These are phyloP conservation scores for Talaromyces verruculosus DNA, from an alignment of 2,329 filamentous ascomycete genomes.

Conservation along the genomic window DNA sequence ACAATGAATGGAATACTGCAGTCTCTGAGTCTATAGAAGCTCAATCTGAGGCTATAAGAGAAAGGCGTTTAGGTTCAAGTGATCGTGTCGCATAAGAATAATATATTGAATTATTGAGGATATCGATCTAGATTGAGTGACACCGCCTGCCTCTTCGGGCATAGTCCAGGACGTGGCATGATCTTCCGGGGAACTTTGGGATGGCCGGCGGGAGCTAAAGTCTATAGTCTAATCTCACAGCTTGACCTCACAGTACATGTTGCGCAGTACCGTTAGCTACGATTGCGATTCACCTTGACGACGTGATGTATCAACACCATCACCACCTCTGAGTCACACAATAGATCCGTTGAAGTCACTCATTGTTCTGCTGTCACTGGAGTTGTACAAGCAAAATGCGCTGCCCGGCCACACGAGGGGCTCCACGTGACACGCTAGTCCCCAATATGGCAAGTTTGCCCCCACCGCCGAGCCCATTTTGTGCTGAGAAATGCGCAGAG, in stretches of 20 bases:
- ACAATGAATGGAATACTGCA: background rate
- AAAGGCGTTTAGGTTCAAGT: background rate
- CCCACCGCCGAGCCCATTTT: slow-evolving; percentile 20
- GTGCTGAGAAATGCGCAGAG: slow-evolving; percentile 32
- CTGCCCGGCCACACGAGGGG: slow-evolving; percentile 18
- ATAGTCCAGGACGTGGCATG: slow-evolving; percentile 1
- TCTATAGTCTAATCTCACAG: background rate
- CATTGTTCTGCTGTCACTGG: background rate
- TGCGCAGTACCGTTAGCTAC: background rate
- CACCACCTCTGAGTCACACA: background rate
- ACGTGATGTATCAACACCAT: too few species aligned
- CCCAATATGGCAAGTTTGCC: slow-evolving; percentile 20
- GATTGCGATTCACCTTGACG: background rate
- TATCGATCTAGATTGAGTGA: background rate
- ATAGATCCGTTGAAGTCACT: background rate
- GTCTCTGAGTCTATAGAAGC: background rate
- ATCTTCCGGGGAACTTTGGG: slow-evolving; percentile 18
- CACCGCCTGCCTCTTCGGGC: slow-evolving; percentile 3
- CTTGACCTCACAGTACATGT: background rate
- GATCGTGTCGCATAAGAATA: background rate
- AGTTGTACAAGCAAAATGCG: slow-evolving; percentile 4
- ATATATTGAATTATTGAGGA: background rate
- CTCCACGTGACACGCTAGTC: slow-evolving; percentile 30
- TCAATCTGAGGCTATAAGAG: background rate
- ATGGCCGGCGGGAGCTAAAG: slow-evolving; percentile 16